These are phyloP conservation scores for Cyberlindnera lachancei DNA, from an alignment of 805 yeast species.

Conservation along the genomic window DNA sequence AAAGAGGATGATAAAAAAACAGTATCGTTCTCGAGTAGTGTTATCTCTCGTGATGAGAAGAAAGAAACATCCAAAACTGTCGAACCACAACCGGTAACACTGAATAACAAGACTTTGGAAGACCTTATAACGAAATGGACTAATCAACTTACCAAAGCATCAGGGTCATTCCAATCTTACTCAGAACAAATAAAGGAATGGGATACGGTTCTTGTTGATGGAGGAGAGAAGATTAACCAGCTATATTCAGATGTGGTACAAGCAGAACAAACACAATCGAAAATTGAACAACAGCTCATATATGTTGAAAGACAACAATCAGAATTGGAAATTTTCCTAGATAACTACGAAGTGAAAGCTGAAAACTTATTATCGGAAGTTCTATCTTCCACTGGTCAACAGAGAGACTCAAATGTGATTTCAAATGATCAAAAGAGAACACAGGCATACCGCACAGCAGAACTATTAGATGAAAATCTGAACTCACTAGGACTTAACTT, in stretches of 20 bases:
- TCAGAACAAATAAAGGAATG: constrained; percentile 71
- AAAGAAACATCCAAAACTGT: constrained; percentile 44
- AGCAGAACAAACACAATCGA: constrained; percentile 79
- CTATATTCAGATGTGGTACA: constrained; percentile 68
- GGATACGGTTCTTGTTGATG: constrained; percentile 78
- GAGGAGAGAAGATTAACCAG: constrained; percentile 78
- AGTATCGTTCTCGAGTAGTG: constrained; percentile 21
- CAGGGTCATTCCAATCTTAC: constrained; percentile 67
- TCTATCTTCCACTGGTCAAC: constrained; percentile 24
- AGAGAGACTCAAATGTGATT: constrained; percentile 27
- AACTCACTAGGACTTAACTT: constrained; percentile 73
- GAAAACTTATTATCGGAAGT: constrained; percentile 30
- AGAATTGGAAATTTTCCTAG: constrained; percentile 75
- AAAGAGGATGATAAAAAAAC: constrained; percentile 21
- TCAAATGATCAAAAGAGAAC: constrained; percentile 82
- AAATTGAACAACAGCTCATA: constrained; percentile 78
- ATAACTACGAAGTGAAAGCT: constrained; percentile 59
- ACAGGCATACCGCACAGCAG: constrained; percentile 83
- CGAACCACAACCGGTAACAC: constrained; percentile 62
- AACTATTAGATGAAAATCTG: constrained; percentile 71
- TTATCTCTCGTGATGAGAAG: constrained; percentile 20
- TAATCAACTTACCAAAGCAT: constrained; percentile 65
- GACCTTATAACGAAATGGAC: constrained; percentile 94
- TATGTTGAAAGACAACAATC: constrained; percentile 90
- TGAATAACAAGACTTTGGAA: constrained; percentile 87